These are phyloP conservation scores for Pouteria glomerata DNA, from an alignment of 148 eudicot species.

Conservation along the genomic window DNA sequence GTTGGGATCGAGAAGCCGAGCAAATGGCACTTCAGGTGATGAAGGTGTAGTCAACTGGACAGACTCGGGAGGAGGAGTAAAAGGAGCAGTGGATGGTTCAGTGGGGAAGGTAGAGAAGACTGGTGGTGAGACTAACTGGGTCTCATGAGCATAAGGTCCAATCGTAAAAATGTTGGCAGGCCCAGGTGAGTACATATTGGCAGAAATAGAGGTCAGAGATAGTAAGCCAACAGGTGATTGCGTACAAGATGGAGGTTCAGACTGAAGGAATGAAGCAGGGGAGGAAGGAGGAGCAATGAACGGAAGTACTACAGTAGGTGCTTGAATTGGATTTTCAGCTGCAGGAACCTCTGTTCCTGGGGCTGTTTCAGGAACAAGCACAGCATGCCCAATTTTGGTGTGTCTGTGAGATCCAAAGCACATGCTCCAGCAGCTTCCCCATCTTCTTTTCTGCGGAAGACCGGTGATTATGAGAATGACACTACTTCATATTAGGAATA, in stretches of 20 bases:
- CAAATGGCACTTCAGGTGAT: conserved; percentile 97
- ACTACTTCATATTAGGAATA: conserved; percentile 3
- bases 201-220: conserved; percentile 51
- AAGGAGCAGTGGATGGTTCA: conserved; percentile 94
- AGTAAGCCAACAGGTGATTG: conserved; percentile 70
- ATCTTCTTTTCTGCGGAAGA: conserved; percentile 67
- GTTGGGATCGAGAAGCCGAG: conserved; percentile 67
- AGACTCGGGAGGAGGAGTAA: conserved; percentile 94
- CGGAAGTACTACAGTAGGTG: conserved; percentile 44
- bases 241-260: conserved; percentile 79
- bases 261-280: conserved; percentile 88
- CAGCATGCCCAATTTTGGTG: conserved; percentile 65
- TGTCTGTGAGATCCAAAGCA: conserved; percentile 72
- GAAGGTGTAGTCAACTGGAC: conserved; percentile 92
- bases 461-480: conserved; percentile 1
- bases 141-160: conserved; percentile 95
- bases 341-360: conserved; percentile 27
- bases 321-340: conserved; percentile 32
- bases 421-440: conserved; percentile 70
- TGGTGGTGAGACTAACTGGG: conserved; percentile 92
- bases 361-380: conserved; percentile 68
- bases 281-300: conserved; percentile 96
- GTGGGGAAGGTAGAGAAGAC: conserved; percentile 90
- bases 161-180: conserved; percentile 80
- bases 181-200: conserved; percentile 77